Evolutionary conservation across 2,329 filamentous ascomycete species (phyloP).

Genomic region (Phialocephala subalpina): DNA sequence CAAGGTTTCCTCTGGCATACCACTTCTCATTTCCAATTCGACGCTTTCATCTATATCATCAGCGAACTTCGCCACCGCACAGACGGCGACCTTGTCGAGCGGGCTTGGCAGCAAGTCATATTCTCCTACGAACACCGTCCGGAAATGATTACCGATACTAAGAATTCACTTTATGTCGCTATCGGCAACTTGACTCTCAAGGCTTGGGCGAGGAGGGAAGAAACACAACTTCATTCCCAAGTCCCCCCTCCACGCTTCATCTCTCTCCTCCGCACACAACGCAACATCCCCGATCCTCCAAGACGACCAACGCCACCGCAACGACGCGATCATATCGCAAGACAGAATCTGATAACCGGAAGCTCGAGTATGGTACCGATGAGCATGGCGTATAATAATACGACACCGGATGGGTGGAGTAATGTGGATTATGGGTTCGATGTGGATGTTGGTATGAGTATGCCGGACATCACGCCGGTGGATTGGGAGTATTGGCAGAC

Average conservation of each 20-base stretch:
- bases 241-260: constrained; percentile 33
- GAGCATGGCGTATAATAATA: constrained; percentile 24
- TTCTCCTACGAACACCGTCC: constrained; percentile 41
- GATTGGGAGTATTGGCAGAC: constrained; percentile 45
- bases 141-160: constrained; percentile 39
- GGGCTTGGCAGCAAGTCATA: constrained; percentile 43
- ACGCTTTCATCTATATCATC: constrained; percentile 46
- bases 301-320: not conserved
- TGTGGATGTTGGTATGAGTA: constrained; percentile 29
- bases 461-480: constrained; percentile 36
- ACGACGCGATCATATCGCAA: constrained; percentile 10
- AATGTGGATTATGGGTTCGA: constrained; percentile 21
- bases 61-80: constrained; percentile 44
- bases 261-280: constrained; percentile 34
- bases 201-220: constrained; percentile 42
- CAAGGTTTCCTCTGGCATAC: constrained; percentile 47
- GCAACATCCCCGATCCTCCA: constrained; percentile 31
- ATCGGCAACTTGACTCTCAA: constrained; percentile 42
- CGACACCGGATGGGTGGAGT: constrained; percentile 11
- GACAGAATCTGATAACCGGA: not conserved
- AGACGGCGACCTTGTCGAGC: constrained; percentile 40
- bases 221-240: constrained; percentile 24
- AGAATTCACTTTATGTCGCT: constrained; percentile 39
- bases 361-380: not conserved
- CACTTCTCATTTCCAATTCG: constrained; percentile 45